Base-by-base conservation (phyloP, 176 grass and related monocot genomes). In the Bromus sterilis region DNA sequence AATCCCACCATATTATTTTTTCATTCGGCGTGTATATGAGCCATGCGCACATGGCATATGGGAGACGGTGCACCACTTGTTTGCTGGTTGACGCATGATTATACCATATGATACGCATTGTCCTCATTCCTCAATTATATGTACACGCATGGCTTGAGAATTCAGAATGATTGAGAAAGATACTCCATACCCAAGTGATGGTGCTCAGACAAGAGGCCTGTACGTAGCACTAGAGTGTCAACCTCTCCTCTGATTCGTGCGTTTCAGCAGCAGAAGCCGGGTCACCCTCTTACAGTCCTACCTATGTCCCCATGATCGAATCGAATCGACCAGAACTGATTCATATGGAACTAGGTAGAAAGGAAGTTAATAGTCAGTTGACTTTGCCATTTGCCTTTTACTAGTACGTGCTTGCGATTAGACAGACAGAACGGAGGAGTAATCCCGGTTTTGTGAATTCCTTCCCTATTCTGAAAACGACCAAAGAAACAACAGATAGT, bases 11-110 rank as follows among this genome's bases (percentile, higher is more conserved):
- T 24, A 30, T 21, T 40, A 46, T 18, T 20, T 26, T 71, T 49
- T 80, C 35, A 58, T 31, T 75, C 48, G 46, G 48, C 30, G 32
- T 72, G 4, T 13, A 16, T 1, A 5, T 30, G 56, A 76, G 16
- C 43, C 7, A 53, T 30, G 55, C 40, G 43, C 77, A 76, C 77
- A 85, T 76, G 82, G 25, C 71, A 81, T 80, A 81, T 76, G 76
- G n/a, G n/a, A n/a, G n/a, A 44, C 4, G 48, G 12, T 56, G 42
- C 61, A 59, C 21, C 3, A 7, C 23, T 40, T 40, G 41, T 18
- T 15, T 15, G 64, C 61, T 74, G 58, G 35, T 8, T 74, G 67
- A 51, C 51, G 80, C 35, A 33, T 74, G 33, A 31, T 36, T 69
- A 69, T 69, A 1, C n/a, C 40, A 25, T 41, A 25, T 41, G 34